Evolutionary conservation across 1,284 basidiomycete species (phyloP), one percentile per base, ranked within the genome.

Genomic region (Ganoderma sinense): DNA sequence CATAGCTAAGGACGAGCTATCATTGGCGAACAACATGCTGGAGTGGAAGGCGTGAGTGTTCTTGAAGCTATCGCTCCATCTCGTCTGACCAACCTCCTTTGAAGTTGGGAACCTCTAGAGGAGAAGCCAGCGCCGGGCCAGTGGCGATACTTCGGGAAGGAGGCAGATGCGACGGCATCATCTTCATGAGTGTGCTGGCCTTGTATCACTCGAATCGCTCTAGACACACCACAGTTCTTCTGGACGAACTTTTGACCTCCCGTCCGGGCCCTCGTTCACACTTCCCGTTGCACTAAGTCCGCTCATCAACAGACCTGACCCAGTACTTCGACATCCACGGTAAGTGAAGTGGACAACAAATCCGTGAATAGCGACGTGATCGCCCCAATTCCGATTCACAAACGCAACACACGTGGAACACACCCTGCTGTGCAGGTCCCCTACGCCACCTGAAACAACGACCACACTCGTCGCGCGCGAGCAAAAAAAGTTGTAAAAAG

Each of bases 31-130:
- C 48, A 95, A 95, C 84, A 96, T 99, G 93, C 79, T 92, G 31
- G 94, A 97, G 79, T 99, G 96, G 95, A 98, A 98, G 85, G 89
- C 94, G 97, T 99, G 82, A 84, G 96, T 94, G 58, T 26, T 29
- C 31, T n/a, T 51, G 1, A 16, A 1, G 36, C 41, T n/a, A n/a
- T 53, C 48, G 23, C n/a, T 13, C 53, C 39, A 66, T 66, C 39
- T 33, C 69, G n/a, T 68, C 67, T n/a, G 73, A 41, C 71, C 23
- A 3, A 53, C 62, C 4, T 36, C 53, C n/a, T n/a, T 26, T 14
- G 23, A 6, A 97, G 96, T 58, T 97, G 94, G 94, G 95, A 97
- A 79, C 88, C 94, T 31, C 83, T 97, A 74, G 92, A 94, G 78
- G 92, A 94, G 78, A 92, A 91, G 72, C 90, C 95, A 18, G 88